Evolutionary conservation across 345 rosid species (phyloP).

Genomic region (Arabidopsis thaliana): DNA sequence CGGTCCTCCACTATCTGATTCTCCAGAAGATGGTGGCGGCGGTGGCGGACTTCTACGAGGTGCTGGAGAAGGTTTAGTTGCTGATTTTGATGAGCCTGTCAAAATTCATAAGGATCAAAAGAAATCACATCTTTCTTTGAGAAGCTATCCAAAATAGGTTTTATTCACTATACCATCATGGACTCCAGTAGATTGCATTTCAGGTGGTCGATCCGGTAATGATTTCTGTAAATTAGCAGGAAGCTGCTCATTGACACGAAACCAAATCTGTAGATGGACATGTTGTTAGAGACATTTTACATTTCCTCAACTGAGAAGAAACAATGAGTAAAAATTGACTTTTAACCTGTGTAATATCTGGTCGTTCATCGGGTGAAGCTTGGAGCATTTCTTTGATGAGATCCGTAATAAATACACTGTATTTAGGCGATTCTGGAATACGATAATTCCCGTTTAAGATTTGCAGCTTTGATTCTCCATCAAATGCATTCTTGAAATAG

Average conservation of each 20-base stretch:
- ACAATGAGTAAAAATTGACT: conserved; percentile 77
- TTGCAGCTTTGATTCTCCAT: conserved; percentile 97
- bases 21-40: conserved; percentile 59
- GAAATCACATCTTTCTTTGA: conserved; percentile 20
- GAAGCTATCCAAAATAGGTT: conserved; percentile 20
- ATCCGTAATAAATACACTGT: conserved; percentile 64
- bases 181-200: conserved; percentile 55
- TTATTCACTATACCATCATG: conserved; percentile 56
- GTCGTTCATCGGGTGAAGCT: conserved; percentile 89
- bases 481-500: conserved; percentile 94
- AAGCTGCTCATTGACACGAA: conserved; percentile 89
- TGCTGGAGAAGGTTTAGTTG: conserved; percentile 63
- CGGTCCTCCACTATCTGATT: conserved; percentile 60
- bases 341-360: conserved; percentile 94
- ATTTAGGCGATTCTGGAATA: conserved; percentile 83
- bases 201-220: conserved; percentile 83
- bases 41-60: conserved; percentile 92
- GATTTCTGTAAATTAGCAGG: conserved; percentile 81
- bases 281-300: conserved; percentile 57
- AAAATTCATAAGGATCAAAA: conserved; percentile 36
- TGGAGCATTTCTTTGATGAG: conserved; percentile 91
- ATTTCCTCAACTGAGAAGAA: conserved; percentile 70
- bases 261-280: conserved; percentile 85
- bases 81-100: conserved; percentile 58
- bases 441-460: conserved; percentile 93